Percentiles rank a stretch among this genome's conserved stretches.
phyloP scores from a whole-genome alignment of 2,329 filamentous ascomycete genomes.

The Lecanicillium sp. region DNA sequence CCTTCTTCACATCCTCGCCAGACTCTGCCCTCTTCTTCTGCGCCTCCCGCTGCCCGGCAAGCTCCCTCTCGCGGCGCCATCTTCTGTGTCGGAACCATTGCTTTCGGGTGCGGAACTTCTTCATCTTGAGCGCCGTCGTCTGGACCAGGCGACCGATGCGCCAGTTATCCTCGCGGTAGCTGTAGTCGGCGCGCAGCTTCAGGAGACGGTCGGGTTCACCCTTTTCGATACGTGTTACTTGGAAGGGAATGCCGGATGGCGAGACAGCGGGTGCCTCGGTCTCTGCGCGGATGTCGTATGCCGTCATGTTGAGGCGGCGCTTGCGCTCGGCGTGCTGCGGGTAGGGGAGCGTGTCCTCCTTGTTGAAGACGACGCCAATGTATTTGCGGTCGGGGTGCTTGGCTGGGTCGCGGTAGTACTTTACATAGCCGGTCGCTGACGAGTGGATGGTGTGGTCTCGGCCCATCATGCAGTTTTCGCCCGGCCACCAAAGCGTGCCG shows the following conservation, averaged over 20 bases:
- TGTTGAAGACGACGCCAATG: conserved; percentile 87
- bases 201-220: conserved; percentile 40
- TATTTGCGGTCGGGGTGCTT: conserved; percentile 82
- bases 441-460: conserved; percentile 95
- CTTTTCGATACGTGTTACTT: conserved; percentile 32
- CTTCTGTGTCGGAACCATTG: conserved; percentile 37
- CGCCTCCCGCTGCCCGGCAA: conserved; percentile 33
- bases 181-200: conserved; percentile 45
- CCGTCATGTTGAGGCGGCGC: conserved; percentile 68
- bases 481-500: conserved; percentile 88
- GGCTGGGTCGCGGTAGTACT: conserved; percentile 87
- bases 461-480: conserved; percentile 92
- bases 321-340: conserved; percentile 65
- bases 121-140: conserved; percentile 42
- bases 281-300: conserved; percentile 34
- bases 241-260: conserved; percentile 42
- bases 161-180: conserved; percentile 54
- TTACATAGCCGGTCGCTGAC: conserved; percentile 79
- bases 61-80: conserved; percentile 33
- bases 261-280: conserved; percentile 32
- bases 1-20: conserved; percentile 13
- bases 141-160: conserved; percentile 46
- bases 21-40: conserved; percentile 23
- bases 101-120: conserved; percentile 42
- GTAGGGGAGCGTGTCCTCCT: conserved; percentile 71